phyloP scores from a whole-genome alignment of 495 filamentous ascomycete genomes.

The Hypoxylon rickii region DNA sequence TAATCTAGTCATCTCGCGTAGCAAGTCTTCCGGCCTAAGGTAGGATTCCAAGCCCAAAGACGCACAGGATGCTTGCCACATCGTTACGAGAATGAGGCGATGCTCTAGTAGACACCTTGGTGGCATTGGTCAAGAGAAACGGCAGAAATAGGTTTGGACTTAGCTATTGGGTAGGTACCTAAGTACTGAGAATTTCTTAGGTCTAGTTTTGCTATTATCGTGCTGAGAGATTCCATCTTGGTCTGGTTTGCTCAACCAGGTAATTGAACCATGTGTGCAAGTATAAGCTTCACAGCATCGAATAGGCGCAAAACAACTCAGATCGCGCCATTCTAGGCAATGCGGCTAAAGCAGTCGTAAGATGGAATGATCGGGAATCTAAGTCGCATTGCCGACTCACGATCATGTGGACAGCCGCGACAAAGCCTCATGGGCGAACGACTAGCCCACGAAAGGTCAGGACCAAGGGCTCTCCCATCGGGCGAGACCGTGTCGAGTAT shows the following conservation, averaged over 20 bases:
- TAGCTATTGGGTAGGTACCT: neutral
- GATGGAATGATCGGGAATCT: neutral
- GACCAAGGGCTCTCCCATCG: conserved; percentile 23
- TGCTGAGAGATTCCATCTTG: too few relatives aligned
- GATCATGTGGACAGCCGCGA: conserved; percentile 10
- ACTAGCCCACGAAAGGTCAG: conserved; percentile 2
- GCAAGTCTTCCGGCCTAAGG: neutral
- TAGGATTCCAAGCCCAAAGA: neutral
- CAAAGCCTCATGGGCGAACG: conserved; percentile 11
- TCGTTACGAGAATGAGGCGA: conserved; percentile 1
- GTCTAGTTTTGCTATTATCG: too few relatives aligned
- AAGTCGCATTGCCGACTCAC: neutral
- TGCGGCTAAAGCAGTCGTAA: neutral
- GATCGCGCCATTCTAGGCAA: conserved; percentile 5
- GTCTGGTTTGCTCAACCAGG: too few relatives aligned
- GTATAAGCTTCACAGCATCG: too few relatives aligned
- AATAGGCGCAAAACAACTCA: neutral
- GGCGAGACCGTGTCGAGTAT: conserved; percentile 12
- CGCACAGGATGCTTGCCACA: conserved; percentile 1
- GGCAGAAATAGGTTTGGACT: neutral
- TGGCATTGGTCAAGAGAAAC: neutral
- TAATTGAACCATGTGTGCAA: too few relatives aligned
- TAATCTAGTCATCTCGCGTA: conserved; percentile 11
- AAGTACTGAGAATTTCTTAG: too few relatives aligned
- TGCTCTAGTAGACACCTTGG: neutral